Evolutionary conservation across 106 monocot species (phyloP), one percentile per base, ranked within the genome.

Genomic region (Cymbidium sinense): DNA sequence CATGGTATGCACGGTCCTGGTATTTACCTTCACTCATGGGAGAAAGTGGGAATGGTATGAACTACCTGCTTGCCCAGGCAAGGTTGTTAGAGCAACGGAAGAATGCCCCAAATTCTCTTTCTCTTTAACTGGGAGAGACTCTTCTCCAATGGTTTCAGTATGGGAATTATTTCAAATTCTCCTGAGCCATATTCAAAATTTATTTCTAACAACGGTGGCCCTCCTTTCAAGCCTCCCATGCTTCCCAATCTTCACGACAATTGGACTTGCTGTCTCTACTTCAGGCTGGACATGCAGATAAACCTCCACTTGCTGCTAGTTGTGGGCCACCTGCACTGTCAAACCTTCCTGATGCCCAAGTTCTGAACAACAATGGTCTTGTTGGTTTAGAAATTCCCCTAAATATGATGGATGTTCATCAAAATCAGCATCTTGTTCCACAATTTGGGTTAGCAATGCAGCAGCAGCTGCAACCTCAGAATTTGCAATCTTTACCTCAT

Each of bases 211-310:
- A 35, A 74, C 51, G 79, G 79, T 30, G 86, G 85, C 34, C 7
- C 73, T 30, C 72, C 89, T 61, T 8, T 41, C 85, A 83, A 75
- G 31, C 81, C 64, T 73, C 41, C 41, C 41, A 41, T 7, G 41
- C 9, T 9, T 41, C 89, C 70, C 89, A 86, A 58, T 12, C 55
- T 28, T 77, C 78, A 34, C 84, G 86, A 50, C 85, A 84, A 35
- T 75, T 88, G 25, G 92, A 91, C 64, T 84, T 95, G 77, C 70
- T 89, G 3, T 76, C 87, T 41, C 61, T 91, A 50, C 84, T 89
- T 43, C 86, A 94, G 28, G 75, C 88, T 71, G 79, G 78, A 28
- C 64, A 64, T 36, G 69, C 78, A 43, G 87, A 86, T 23, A 87
- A 85, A 61, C 44, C 84, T 76, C 7, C 70, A 28, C 77, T 84